Evolutionary conservation across 257 asterid genomes (phyloP).

Genomic region (Leonotis leonurus): DNA sequence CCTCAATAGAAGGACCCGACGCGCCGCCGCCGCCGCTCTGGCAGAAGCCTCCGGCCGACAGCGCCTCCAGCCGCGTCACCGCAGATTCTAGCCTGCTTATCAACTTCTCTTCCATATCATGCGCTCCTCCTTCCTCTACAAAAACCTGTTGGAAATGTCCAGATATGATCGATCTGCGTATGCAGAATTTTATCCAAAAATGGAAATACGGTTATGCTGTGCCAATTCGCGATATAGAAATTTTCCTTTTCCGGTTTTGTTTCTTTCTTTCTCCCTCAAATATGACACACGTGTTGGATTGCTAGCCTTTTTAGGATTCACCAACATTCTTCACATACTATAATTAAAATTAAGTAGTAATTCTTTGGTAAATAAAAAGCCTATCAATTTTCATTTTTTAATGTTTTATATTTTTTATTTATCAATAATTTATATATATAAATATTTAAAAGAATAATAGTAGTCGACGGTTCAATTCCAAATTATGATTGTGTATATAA

Average conservation of each 20-base stretch:
- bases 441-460: too few relatives aligned
- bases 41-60: slow-evolving; percentile 39
- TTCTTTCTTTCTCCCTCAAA: neutral
- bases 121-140: neutral
- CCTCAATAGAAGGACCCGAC: slow-evolving; percentile 62
- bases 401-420: neutral
- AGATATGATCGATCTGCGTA: neutral
- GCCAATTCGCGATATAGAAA: neutral
- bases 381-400: neutral
- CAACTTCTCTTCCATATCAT: slow-evolving; percentile 57
- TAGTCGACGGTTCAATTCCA: too few relatives aligned
- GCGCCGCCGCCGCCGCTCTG: slow-evolving; percentile 32
- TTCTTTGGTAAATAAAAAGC: neutral
- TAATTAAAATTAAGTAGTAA: too few relatives aligned
- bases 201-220: neutral
- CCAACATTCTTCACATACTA: slow-evolving; percentile 5
- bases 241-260: neutral
- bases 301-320: slow-evolving; percentile 2
- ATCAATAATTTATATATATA: too few relatives aligned
- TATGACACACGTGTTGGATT: slow-evolving; percentile 31
- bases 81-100: slow-evolving; percentile 75
- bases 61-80: slow-evolving; percentile 67
- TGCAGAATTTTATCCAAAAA: neutral
- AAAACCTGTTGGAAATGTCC: neutral
- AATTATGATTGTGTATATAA: too few relatives aligned